These are phyloP conservation scores for Termitomyces sp. DNA, from an alignment of 768 basidiomycete species.

Conservation along the genomic window DNA sequence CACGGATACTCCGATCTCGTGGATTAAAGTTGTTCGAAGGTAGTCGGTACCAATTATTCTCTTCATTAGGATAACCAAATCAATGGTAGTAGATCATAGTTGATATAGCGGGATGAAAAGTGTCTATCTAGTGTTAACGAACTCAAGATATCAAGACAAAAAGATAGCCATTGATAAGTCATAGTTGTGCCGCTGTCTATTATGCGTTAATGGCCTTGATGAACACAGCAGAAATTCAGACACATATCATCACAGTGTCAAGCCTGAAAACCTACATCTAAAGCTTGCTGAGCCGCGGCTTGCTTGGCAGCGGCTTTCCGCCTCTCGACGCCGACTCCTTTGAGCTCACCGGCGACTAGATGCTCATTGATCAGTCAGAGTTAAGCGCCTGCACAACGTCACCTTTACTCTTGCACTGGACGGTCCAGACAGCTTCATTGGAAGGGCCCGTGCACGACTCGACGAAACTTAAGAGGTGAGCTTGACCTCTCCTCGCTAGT, in stretches of 20 bases:
- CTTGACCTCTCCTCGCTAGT: slow-evolving; percentile 24
- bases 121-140: not conserved
- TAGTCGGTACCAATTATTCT: not conserved
- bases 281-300: slow-evolving; percentile 43
- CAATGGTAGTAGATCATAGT: not conserved
- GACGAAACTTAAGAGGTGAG: slow-evolving; percentile 38
- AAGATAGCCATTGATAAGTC: not conserved
- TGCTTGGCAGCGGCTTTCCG: slow-evolving; percentile 49
- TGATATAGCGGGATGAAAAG: not conserved
- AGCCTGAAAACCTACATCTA: slow-evolving; percentile 28
- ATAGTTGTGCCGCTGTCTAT: not conserved
- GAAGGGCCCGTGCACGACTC: slow-evolving; percentile 40
- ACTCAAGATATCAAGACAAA: not conserved
- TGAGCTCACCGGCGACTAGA: slow-evolving; percentile 46
- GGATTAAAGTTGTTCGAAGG: no score
- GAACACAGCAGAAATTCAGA: not conserved
- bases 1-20: not conserved
- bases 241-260: not conserved
- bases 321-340: slow-evolving; percentile 44
- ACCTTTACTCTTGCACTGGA: slow-evolving; percentile 55
- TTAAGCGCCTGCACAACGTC: not conserved
- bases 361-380: slow-evolving; percentile 6
- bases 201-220: slow-evolving; percentile 10
- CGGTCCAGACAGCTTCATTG: slow-evolving; percentile 46
- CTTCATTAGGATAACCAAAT: not conserved